Evolutionary conservation across 2,329 filamentous ascomycete species (phyloP).

Genomic region (Colletotrichum destructivum): DNA sequence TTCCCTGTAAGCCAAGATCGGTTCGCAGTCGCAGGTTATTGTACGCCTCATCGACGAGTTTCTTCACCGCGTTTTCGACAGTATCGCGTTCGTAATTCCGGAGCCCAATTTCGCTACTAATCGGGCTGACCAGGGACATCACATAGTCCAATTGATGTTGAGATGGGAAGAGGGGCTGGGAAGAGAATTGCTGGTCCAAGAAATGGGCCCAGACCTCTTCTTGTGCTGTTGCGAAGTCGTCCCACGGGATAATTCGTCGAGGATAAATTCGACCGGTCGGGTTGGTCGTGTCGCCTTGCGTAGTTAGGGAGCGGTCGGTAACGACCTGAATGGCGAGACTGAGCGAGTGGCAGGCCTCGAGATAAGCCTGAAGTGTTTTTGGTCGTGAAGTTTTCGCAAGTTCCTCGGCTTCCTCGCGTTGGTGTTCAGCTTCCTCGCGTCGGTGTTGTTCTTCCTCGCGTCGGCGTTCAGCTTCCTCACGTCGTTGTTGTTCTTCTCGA

Average conservation of each 20-base stretch:
- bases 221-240: slow-evolving; percentile 51
- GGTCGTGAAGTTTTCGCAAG: slow-evolving; percentile 37
- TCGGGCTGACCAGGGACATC: slow-evolving; percentile 47
- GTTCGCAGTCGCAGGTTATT: slow-evolving; percentile 48
- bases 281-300: slow-evolving; percentile 53
- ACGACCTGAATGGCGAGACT: slow-evolving; percentile 50
- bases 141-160: slow-evolving; percentile 49
- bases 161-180: slow-evolving; percentile 49
- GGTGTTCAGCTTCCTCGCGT: too few species aligned
- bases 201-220: slow-evolving; percentile 51
- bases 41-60: slow-evolving; percentile 49
- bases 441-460: too few species aligned
- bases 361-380: slow-evolving; percentile 48
- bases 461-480: slow-evolving; percentile 3
- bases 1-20: slow-evolving; percentile 51
- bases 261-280: slow-evolving; percentile 52
- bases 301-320: slow-evolving; percentile 51
- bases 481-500: slow-evolving; percentile 3
- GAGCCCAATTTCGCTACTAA: slow-evolving; percentile 55
- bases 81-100: slow-evolving; percentile 52
- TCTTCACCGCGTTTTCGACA: slow-evolving; percentile 55
- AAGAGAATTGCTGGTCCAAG: slow-evolving; percentile 46
- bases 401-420: slow-evolving; percentile 49
- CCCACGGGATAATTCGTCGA: slow-evolving; percentile 54
- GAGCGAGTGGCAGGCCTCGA: slow-evolving; percentile 53